Evolutionary conservation across 2,329 filamentous ascomycete genomes (phyloP).

Genomic region (Fusarium burgessii): DNA sequence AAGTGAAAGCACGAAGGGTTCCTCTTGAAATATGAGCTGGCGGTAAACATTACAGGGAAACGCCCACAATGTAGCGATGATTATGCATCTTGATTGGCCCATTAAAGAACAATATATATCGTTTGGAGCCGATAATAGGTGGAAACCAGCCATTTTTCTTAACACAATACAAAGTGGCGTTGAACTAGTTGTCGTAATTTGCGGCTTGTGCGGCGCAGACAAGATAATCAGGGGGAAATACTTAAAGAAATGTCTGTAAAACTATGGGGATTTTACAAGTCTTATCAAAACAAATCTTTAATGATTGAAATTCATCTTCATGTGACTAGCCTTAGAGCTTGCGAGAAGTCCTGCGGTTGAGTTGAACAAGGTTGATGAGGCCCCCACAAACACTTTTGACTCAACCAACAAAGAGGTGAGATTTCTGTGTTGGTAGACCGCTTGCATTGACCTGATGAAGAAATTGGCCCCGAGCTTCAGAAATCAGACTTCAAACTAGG

Average conservation of each 20-base stretch:
- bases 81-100: not conserved
- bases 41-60: not conserved
- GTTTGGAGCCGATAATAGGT: rapidly evolving
- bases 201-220: not conserved
- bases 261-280: no score
- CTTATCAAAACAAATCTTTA: no score
- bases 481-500: no score
- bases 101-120: not conserved
- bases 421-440: not conserved
- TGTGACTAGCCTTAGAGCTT: rapidly evolving
- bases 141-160: not conserved
- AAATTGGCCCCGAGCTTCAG: rapidly evolving
- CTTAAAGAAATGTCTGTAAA: not conserved
- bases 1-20: not conserved
- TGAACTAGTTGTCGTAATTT: not conserved
- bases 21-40: rapidly evolving
- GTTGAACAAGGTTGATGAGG: rapidly evolving
- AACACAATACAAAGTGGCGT: slow-evolving; percentile 22
- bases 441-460: not conserved
- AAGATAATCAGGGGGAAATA: not conserved
- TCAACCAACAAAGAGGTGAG: not conserved
- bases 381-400: rapidly evolving
- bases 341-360: rapidly evolving
- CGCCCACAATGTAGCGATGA: rapidly evolving
- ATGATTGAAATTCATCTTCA: no score